These are phyloP conservation scores for Amanita subjunquillea DNA, from an alignment of 768 basidiomycete genomes.

Conservation along the genomic window DNA sequence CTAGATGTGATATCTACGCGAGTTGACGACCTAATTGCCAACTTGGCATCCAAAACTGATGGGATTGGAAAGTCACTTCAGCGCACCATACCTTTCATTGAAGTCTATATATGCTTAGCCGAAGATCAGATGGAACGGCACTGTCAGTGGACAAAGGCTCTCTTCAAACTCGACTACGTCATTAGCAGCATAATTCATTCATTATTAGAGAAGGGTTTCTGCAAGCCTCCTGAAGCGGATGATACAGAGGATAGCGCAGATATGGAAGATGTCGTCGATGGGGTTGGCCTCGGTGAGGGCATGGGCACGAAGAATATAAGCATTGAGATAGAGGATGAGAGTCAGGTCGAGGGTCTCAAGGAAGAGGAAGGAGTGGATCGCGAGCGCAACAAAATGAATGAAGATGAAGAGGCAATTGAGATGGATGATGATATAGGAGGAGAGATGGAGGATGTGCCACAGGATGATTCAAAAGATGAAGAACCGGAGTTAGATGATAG, in stretches of 20 bases:
- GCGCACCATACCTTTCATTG: slow-evolving; percentile 67
- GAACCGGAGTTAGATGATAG: slow-evolving; percentile 41
- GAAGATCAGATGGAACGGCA: slow-evolving; percentile 46
- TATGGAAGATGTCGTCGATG: slow-evolving; percentile 44
- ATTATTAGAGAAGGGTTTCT: slow-evolving; percentile 83
- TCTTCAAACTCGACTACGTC: slow-evolving; percentile 80
- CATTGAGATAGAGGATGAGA: slow-evolving; percentile 92
- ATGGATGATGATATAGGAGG: slow-evolving; percentile 90
- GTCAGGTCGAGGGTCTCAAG: slow-evolving; percentile 89
- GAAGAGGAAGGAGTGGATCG: slow-evolving; percentile 45
- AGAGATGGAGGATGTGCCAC: slow-evolving; percentile 73
- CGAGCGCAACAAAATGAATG: slow-evolving; percentile 34
- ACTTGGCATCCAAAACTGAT: slow-evolving; percentile 24
- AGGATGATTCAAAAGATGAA: slow-evolving; percentile 42
- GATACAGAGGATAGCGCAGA: slow-evolving; percentile 42
- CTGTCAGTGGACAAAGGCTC: slow-evolving; percentile 56
- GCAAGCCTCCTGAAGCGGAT: slow-evolving; percentile 70
- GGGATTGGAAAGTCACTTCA: slow-evolving; percentile 24
- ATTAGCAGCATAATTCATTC: slow-evolving; percentile 64
- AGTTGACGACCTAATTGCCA: slow-evolving; percentile 27
- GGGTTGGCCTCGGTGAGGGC: slow-evolving; percentile 86
- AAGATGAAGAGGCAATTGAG: slow-evolving; percentile 75
- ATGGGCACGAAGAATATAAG: slow-evolving; percentile 80
- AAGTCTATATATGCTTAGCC: slow-evolving; percentile 47
- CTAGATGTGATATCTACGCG: slow-evolving; percentile 30